Conservation (phyloP, 2,329 filamentous ascomycete species). For the Ophiocordyceps camponoti-rufipedis region DNA sequence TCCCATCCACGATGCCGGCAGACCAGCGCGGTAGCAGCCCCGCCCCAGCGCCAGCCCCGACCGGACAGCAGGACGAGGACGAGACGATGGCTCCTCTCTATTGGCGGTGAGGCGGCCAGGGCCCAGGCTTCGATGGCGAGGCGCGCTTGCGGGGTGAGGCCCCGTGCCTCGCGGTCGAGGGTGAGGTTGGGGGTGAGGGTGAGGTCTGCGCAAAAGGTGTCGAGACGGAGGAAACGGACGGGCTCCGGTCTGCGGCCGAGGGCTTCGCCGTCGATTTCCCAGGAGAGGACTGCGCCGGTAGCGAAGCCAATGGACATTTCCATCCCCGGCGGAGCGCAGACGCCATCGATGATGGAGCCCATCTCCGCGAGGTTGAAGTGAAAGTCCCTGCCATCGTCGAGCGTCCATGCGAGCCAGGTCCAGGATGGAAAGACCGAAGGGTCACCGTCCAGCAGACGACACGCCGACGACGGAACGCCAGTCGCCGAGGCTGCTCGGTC, state of each 20-base stretch:
- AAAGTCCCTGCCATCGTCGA: slow-evolving; percentile 6
- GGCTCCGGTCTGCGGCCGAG: slow-evolving; percentile 9
- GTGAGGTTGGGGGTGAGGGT: slow-evolving; percentile 3
- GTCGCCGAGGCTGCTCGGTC: slow-evolving; percentile 7
- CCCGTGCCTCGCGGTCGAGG: not conserved
- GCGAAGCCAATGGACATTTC: slow-evolving; percentile 17
- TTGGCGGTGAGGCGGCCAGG: slow-evolving; percentile 4
- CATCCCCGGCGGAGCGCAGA: slow-evolving; percentile 14
- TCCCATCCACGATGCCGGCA: slow-evolving; percentile 12
- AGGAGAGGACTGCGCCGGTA: slow-evolving; percentile 14
- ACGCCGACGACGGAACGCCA: slow-evolving; percentile 8
- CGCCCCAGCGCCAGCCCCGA: slow-evolving; percentile 10
- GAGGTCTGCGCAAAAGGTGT: slow-evolving; percentile 16
- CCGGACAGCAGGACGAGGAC: slow-evolving; percentile 12
- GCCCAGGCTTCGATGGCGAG: slow-evolving; percentile 5
- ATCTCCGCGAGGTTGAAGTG: slow-evolving; percentile 12
- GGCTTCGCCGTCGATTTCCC: slow-evolving; percentile 17
- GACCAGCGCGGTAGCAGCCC: slow-evolving; percentile 12
- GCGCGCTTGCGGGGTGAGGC: slow-evolving; percentile 6
- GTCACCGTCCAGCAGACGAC: slow-evolving; percentile 5
- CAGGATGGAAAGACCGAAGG: slow-evolving; percentile 13
- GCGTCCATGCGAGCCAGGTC: slow-evolving; percentile 20
- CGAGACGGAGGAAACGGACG: slow-evolving; percentile 14
- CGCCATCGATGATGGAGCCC: slow-evolving; percentile 9
- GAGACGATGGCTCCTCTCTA: slow-evolving; percentile 5